Evolutionary conservation across 257 asterid genomes (phyloP).

Genomic region (Solanum paucissectum): DNA sequence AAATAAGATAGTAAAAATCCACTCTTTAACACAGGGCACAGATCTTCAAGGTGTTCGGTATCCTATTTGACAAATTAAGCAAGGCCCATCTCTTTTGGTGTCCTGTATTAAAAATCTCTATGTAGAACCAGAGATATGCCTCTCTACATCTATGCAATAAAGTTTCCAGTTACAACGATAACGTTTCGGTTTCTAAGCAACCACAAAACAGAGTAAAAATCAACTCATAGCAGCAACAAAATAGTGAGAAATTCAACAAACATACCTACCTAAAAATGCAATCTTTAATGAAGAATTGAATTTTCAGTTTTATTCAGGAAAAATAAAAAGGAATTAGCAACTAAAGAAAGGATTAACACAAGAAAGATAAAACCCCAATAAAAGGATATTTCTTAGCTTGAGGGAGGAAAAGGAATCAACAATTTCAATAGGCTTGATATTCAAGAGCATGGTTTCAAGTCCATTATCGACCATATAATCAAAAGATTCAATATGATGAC

Average conservation of each 20-base stretch:
- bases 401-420: slow-evolving; percentile 25
- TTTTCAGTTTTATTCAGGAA: not conserved
- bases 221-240: not conserved
- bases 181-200: not conserved
- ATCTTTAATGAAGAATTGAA: not conserved
- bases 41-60: not conserved
- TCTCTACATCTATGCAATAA: not conserved
- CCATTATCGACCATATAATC: slow-evolving; percentile 67
- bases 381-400: slow-evolving; percentile 86
- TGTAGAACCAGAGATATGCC: not conserved
- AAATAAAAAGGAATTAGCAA: not conserved
- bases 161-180: not conserved
- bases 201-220: not conserved
- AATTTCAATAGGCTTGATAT: slow-evolving; percentile 55
- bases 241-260: not conserved
- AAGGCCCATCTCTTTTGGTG: not conserved
- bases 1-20: not conserved
- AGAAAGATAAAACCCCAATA: not conserved
- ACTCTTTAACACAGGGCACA: not conserved
- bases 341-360: not conserved
- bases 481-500: slow-evolving; percentile 76
- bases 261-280: not conserved
- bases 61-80: not conserved
- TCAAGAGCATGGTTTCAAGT: slow-evolving; percentile 37
- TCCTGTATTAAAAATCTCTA: not conserved